Evolutionary conservation across 768 basidiomycete genomes (phyloP), one percentile per base, ranked within the genome.

Genomic region (Russula earlei): DNA sequence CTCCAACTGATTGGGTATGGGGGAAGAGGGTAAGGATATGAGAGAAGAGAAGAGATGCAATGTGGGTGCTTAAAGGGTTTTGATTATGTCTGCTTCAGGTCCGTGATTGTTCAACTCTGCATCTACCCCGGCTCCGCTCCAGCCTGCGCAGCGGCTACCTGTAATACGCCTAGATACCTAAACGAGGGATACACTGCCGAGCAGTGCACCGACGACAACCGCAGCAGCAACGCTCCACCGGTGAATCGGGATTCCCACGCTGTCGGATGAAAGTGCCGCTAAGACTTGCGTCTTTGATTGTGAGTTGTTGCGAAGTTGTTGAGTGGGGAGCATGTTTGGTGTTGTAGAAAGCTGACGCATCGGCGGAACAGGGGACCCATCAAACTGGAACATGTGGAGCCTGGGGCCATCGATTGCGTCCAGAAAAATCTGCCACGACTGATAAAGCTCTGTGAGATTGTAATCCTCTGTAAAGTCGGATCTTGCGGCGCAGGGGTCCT

Each of bases 391-490:
- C 52, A 97, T 60, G 63, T 87, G 85, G 4, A 97, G 77, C 60
- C 86, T 84, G 67, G 74, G 79, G 8, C 84, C 86, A 11, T 71
- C 67, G 4, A 63, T 70, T 0, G 78, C 65, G 61, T 96, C 93
- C 58, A 73, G 67, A 72, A 80, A 84, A 65, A 96, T 91, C 38
- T 74, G 75, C 89, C 89, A 96, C 7, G 59, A 55, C 36, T 59
- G 29, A 68, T 81, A 85, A 48, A 81, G 67, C 66, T 91, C 88
- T 12, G 83, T 85, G 59, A 77, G 67, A 71, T 90, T 87, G 78
- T 92, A 97, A 44, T 73, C 67, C 65, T 93, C 83, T 64, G 97
- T 81, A 67, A 94, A 85, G 68, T 92, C 91, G 27, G 93, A 91
- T 10, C 79, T 74, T 10, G 92, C 88, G 1, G 86, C 87, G 66